A percentile compares a stretch with the other conserved stretches of the same genome.
Evolutionary conservation across 371 early-diverging fungal species (phyloP).

Genomic region (Sporodiniella umbellata): DNA sequence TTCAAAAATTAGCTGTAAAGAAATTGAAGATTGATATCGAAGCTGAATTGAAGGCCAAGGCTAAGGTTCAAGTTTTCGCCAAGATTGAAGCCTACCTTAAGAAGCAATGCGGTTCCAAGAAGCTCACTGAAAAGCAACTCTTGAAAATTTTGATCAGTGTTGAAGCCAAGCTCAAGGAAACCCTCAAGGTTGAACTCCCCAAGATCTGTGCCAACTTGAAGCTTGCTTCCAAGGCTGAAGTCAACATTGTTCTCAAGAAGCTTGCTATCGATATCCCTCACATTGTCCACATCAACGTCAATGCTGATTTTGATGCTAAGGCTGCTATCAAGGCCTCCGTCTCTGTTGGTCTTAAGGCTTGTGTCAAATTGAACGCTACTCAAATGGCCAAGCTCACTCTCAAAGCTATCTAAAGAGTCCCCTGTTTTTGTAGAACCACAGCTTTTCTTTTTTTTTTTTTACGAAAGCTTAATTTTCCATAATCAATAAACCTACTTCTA

Average conservation of each 20-base stretch:
- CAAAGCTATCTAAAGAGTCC: conserved; percentile 1
- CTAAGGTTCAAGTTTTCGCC: conserved; percentile 21
- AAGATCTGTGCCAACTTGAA: conserved; percentile 15
- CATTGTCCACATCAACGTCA: conserved; percentile 4
- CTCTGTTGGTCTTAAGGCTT: conserved; percentile 6
- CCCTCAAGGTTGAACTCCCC: conserved; percentile 21
- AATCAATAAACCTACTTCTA: too few species aligned
- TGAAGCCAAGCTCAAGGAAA: conserved; percentile 19
- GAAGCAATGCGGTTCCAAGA: conserved; percentile 4
- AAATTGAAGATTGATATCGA: conserved; percentile 14
- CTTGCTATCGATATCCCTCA: conserved; percentile 18
- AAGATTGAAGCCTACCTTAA: conserved; percentile 19
- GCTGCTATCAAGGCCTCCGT: conserved; percentile 4
- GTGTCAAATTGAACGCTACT: conserved; percentile 10
- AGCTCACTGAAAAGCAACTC: conserved; percentile 17
- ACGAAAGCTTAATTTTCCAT: too few species aligned
- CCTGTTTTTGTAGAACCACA: neutral
- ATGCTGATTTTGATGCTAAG: conserved; percentile 2
- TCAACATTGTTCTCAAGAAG: conserved; percentile 18
- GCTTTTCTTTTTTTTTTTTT: neutral
- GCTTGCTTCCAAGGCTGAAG: conserved; percentile 11
- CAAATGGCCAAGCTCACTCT: conserved; percentile 7
- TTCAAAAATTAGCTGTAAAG: conserved; percentile 20
- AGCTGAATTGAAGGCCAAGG: conserved; percentile 8
- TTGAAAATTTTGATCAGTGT: conserved; percentile 16